Evolutionary conservation across 2,329 filamentous ascomycete genomes (phyloP), one percentile per base, ranked within the genome.

Genomic region (Penicillium decumbens): DNA sequence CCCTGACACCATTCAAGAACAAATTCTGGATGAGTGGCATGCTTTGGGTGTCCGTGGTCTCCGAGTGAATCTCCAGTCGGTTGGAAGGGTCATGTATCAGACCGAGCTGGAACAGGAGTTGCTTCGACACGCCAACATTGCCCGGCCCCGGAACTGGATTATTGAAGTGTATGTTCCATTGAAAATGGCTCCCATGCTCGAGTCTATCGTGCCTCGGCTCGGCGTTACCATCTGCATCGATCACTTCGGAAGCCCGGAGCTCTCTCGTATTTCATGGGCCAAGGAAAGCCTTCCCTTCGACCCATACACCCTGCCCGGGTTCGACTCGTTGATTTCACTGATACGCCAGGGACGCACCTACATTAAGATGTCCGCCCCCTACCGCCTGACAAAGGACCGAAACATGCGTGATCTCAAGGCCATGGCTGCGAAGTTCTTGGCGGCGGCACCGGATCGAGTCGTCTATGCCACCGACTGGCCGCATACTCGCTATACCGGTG

Each of bases 401-500:
- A 59, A 73, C 20, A 70, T 77, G 50, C 67, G 65, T 25, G 72
- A 78, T 40, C 55, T 81, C 3, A 73, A 78, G 45, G 71, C 72
- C 1, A 65, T 84, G 33, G 75, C 73, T 7, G 66, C 63, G 12
- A 76, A 82, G 56, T 64, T 83, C 6, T 56, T 83, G 29, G 62
- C 64, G 3, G 64, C 73, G 4, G 75, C 72, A 9, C 71, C 70
- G 2, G 64, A 72, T 20, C 69, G 74, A 13, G 69, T 81, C 8
- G 74, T 84, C 0, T 84, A 81, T 63, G 80, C 80, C 1, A 81
- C 79, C 0, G 81, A 84, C 58, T 84, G 81, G 82, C 82, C 82
- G 18, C 81, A 84, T 63, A 85, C 82, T 3, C 71, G 81, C 10
- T 84, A 79, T 51, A 77, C 82, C 20, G 76, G 76, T 2, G 56